Conservation (phyloP, 768 basidiomycete species). For the Suillus occidentalis region DNA sequence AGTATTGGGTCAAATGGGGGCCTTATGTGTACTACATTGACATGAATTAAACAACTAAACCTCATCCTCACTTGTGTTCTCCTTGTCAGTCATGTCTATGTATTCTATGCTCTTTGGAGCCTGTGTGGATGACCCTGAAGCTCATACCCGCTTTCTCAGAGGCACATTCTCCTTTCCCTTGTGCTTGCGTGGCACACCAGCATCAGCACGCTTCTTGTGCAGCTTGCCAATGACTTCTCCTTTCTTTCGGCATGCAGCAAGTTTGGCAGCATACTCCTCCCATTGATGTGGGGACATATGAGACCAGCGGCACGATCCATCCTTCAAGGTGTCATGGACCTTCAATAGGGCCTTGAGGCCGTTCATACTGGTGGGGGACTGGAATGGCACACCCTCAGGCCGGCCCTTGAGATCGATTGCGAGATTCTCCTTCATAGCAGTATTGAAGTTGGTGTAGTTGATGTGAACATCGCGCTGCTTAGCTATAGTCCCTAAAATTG, state of each 20-base stretch:
- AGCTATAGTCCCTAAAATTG: neutral
- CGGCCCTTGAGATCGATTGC: conserved; percentile 6
- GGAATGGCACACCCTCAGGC: conserved; percentile 7
- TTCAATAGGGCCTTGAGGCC: neutral
- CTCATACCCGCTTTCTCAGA: neutral
- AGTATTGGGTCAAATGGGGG: too few relatives aligned
- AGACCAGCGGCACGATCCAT: neutral
- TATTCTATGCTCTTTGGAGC: neutral
- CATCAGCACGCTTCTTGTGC: neutral
- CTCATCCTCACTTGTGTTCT: neutral
- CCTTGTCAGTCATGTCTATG: neutral
- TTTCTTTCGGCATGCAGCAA: neutral
- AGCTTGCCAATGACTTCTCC: conserved; percentile 5
- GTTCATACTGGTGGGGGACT: conserved; percentile 1
- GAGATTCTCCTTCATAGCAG: conserved; percentile 4
- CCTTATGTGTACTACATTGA: too few relatives aligned
- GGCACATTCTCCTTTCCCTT: neutral
- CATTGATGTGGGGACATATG: neutral
- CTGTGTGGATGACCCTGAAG: neutral
- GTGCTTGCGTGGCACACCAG: neutral
- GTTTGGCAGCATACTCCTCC: neutral
- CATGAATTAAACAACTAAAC: too few relatives aligned
- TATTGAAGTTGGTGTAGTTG: conserved; percentile 8
- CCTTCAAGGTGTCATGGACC: conserved; percentile 1
- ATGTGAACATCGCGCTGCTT: neutral